These are phyloP conservation scores for Penicillium sp. DNA, from an alignment of 2,329 filamentous ascomycete species.

Conservation along the genomic window DNA sequence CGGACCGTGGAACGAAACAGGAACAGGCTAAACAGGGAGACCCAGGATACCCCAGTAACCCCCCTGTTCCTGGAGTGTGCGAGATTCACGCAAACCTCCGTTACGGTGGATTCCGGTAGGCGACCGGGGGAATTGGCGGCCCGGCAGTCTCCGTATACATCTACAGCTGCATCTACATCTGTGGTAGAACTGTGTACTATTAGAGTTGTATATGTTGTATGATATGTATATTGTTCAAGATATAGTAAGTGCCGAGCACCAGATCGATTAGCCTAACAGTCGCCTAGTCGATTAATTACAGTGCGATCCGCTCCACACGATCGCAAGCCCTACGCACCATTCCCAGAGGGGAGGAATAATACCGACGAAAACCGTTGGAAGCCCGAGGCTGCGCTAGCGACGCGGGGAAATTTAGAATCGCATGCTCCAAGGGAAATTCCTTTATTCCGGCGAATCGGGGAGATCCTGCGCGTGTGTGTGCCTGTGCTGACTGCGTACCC, in stretches of 20 bases:
- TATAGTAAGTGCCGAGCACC: neutral
- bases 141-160: neutral
- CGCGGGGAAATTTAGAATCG: constrained; percentile 12
- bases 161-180: too few species aligned
- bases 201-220: too few species aligned
- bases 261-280: constrained; percentile 2
- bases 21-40: neutral
- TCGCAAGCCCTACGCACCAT: constrained; percentile 5
- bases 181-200: too few species aligned
- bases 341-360: neutral
- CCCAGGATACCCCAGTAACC: too few species aligned
- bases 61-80: neutral
- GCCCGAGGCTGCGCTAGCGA: constrained; percentile 17
- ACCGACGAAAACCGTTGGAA: constrained; percentile 9
- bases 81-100: constrained; percentile 2
- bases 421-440: neutral
- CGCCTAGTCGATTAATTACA: constrained; percentile 6
- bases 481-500: neutral
- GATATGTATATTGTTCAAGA: too few species aligned
- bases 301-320: constrained; percentile 6
- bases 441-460: neutral
- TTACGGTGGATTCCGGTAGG: constrained; percentile 2
- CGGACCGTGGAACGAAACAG: neutral
- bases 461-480: neutral
- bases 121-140: neutral